Base-by-base conservation (phyloP, 306 rosid genomes). In the Casuarina equisetifolia region DNA sequence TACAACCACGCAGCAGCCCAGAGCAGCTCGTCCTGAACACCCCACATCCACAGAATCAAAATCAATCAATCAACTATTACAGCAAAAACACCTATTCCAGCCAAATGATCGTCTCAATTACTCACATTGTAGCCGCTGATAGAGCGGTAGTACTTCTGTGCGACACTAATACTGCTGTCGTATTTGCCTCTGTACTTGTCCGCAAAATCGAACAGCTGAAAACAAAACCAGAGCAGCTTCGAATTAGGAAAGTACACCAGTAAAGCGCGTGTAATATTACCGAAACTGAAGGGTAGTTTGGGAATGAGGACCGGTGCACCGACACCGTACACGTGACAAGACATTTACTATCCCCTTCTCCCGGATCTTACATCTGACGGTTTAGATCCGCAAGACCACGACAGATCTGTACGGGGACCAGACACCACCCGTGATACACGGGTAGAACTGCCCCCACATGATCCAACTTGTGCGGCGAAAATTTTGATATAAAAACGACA, bases 1-100 rank as follows among this genome's bases (percentile, higher is more conserved):
- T 87, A 95, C 87, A 95, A 64, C 99, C 99, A 95, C 0, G 97
- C 97, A 43, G 99, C 99, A 43, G 96, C 99, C 99, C 99, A 95
- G 0, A 95, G 89, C 83, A 95, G 76, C 82, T 95, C 99, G 35
- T 95, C 99, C 98, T 95, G 86, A 42, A 2, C 4, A 51, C 1
- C 16, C 39, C 55, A 74, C 36, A 48, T 74, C 17, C 71, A 55
- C 51, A 43, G 32, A 25, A 25, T 25, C 32, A 25, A 25, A 25
- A 25, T 25, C 32, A 25, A 25, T 25, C 32, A 25, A 25, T 25
- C 32, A 25, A 25, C 32, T 25, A 0, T 25, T 25, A 25, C 1
- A 25, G 32, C 32, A 25, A 25, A 25, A 25, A 25, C 32, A 25
- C 32, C 32, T 25, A 25, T 25, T 25, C 0, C 32, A 25, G 32